Evolutionary conservation across 805 yeast species (phyloP), one percentile per base, ranked within the genome.

Genomic region (Isabelozyma rhagii): DNA sequence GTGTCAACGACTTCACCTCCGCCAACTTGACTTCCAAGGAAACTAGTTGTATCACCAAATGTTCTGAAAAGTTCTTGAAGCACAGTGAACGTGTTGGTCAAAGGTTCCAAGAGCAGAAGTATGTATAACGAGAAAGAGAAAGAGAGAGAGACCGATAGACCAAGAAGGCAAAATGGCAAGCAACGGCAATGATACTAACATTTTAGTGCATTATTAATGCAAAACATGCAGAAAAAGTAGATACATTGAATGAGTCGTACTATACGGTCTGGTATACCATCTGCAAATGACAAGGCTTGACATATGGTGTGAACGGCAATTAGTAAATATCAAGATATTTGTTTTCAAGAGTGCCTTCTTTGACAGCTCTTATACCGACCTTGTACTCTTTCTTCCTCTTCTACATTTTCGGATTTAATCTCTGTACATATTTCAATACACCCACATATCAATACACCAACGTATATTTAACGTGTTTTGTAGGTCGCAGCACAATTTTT

Each of bases 1-100:
- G 99, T 77, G 97, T 94, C 67, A 93, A 92, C 70, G 99, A 94
- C 71, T 93, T 94, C 83, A 94, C 99, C 51, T 90, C 98, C 41
- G 84, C 86, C 67, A 83, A 84, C 65, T 81, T 94, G 67, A 85
- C 96, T 54, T 70, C 83, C 63, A 89, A 87, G 77, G 99, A 94
- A 72, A 84, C 83, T 57, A 63, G 83, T 25, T 94, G 99, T 75
- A 82, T 94, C 54, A 77, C 83, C 78, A 88, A 87, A 72, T 94
- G 99, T 71, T 87, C 97, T 45, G 98, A 93, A 73, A 94, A 94
- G 79, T 94, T 94, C 83, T 81, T 94, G 77, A 94, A 94, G 71
- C 98, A 93, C 79, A 84, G 93, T 71, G 99, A 94, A 77, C 86
- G 99, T 70, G 97, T 94, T 50, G 99, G 99, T 43, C 93, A 88